A percentile compares a stretch with the other conserved stretches of the same genome.
Conservation (phyloP, 805 yeast genomes). For the Saccharomycopsis oosterbeekiorum region DNA sequence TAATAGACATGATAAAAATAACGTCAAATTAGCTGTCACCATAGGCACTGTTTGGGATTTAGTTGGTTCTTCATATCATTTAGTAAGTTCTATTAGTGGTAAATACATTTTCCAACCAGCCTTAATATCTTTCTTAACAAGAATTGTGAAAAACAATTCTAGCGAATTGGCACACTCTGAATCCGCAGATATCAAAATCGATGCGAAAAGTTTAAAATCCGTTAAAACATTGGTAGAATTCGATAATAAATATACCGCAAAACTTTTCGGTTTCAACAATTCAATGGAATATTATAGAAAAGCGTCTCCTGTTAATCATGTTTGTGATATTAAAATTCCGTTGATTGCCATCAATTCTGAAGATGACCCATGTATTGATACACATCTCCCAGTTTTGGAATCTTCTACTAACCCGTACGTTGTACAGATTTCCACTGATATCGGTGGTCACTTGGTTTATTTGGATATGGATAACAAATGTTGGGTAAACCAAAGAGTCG, state of each 20-base stretch:
- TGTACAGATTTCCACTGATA: slow-evolving; percentile 44
- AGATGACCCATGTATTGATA: slow-evolving; percentile 61
- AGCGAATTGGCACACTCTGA: slow-evolving; percentile 27
- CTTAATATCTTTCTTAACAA: slow-evolving; percentile 32
- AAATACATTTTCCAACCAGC: slow-evolving; percentile 32
- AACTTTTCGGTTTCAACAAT: slow-evolving; percentile 50
- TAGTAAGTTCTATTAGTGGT: slow-evolving; percentile 32
- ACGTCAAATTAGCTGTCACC: slow-evolving; percentile 41
- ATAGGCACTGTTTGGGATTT: slow-evolving; percentile 72
- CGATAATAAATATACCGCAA: slow-evolving; percentile 53
- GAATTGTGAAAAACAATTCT: slow-evolving; percentile 36
- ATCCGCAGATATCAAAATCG: slow-evolving; percentile 20
- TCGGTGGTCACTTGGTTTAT: slow-evolving; percentile 66
- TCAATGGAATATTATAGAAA: slow-evolving; percentile 56
- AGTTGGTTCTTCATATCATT: slow-evolving; percentile 39
- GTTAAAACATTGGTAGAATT: slow-evolving; percentile 39
- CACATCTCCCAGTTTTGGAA: slow-evolving; percentile 42
- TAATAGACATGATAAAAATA: neutral
- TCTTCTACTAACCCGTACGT: slow-evolving; percentile 48
- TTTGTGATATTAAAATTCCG: slow-evolving; percentile 52
- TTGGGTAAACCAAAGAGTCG: slow-evolving; percentile 38
- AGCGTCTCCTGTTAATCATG: slow-evolving; percentile 50
- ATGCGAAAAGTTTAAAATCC: slow-evolving; percentile 28
- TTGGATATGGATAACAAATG: slow-evolving; percentile 34
- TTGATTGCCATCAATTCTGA: slow-evolving; percentile 45